Evolutionary conservation across 1,139 yeast genomes (phyloP).

Genomic region (Pichia sp.): DNA sequence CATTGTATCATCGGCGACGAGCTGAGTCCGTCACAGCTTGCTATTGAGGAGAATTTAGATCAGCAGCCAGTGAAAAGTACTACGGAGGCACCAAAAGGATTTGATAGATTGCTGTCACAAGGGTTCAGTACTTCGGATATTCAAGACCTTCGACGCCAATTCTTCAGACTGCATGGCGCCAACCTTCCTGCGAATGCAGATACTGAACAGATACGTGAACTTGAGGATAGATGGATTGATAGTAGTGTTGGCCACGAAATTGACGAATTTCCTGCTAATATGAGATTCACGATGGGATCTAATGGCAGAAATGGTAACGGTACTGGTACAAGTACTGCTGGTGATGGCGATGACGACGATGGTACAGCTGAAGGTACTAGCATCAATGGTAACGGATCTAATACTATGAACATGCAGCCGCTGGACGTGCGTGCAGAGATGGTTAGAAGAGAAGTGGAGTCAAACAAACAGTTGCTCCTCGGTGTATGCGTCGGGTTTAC

Average conservation of each 20-base stretch:
- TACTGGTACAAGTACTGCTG: too few species aligned
- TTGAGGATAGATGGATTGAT: slow-evolving; percentile 91
- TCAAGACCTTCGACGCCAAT: slow-evolving; percentile 21
- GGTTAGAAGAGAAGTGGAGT: too few species aligned
- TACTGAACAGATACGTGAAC: slow-evolving; percentile 40
- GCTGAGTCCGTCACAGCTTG: not conserved
- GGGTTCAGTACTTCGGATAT: not conserved
- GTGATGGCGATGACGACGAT: too few species aligned
- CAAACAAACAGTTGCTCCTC: slow-evolving; percentile 53
- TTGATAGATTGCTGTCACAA: slow-evolving; percentile 34
- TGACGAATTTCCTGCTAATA: too few species aligned
- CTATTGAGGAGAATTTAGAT: slow-evolving; percentile 35
- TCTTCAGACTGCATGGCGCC: slow-evolving; percentile 58
- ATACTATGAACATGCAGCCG: too few species aligned
- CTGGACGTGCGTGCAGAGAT: too few species aligned
- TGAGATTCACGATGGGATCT: too few species aligned
- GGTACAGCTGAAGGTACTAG: too few species aligned
- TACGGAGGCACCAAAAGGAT: slow-evolving; percentile 27
- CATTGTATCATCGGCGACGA: not conserved
- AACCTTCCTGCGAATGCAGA: slow-evolving; percentile 26
- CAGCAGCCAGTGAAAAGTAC: not conserved
- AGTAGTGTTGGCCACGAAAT: too few species aligned
- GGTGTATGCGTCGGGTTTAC: slow-evolving; percentile 60
- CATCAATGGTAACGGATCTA: too few species aligned
- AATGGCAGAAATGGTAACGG: too few species aligned